phyloP scores from a whole-genome alignment of 306 rosid species.

The Senna siamea region DNA sequence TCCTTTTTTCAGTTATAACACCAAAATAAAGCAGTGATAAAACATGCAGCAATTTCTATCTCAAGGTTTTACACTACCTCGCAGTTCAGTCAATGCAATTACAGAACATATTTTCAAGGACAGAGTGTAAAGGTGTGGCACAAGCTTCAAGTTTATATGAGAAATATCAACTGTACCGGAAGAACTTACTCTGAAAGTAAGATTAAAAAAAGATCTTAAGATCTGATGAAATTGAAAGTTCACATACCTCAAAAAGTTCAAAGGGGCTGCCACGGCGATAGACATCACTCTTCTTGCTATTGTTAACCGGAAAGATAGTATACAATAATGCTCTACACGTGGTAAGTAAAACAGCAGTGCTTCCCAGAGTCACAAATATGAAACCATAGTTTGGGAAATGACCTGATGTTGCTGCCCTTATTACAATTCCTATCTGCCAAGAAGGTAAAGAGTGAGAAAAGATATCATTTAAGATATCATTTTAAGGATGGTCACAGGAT shows the following conservation, averaged over 20 bases:
- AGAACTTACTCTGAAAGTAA: conserved; percentile 3
- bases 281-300: conserved; percentile 68
- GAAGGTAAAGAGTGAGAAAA: conserved; percentile 8
- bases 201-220: background rate
- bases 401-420: conserved; percentile 62
- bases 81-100: background rate
- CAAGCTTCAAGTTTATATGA: background rate
- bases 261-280: conserved; percentile 90
- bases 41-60: conserved; percentile 1
- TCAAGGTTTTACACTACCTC: background rate
- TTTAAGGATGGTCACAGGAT: background rate
- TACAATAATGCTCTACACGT: conserved; percentile 74
- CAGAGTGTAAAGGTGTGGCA: background rate
- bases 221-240: conserved; percentile 15
- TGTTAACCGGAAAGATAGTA: conserved; percentile 55
- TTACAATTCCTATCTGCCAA: conserved; percentile 75
- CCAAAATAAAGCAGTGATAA: background rate
- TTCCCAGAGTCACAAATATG: conserved; percentile 73
- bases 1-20: background rate
- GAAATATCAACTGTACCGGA: background rate
- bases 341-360: conserved; percentile 84
- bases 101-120: conserved; percentile 28
- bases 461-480: background rate
- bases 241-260: conserved; percentile 88
- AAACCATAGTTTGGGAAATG: conserved; percentile 70